Conservation (phyloP, 768 basidiomycete species). For the Phaeotremella skinneri region DNA sequence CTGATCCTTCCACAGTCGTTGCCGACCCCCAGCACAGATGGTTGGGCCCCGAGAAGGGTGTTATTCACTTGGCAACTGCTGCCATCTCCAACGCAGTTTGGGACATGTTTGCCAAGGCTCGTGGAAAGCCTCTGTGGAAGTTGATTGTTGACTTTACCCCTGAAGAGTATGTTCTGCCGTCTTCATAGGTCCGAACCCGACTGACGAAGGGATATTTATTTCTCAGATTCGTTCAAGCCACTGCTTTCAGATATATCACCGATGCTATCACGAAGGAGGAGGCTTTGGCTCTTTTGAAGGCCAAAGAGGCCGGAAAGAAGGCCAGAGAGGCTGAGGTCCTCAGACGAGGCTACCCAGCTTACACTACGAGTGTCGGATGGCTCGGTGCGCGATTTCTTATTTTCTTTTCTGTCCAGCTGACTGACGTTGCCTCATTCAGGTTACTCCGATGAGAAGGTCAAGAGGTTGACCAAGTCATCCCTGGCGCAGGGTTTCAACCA, state of each 20-base stretch:
- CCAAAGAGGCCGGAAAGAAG: conserved; percentile 70
- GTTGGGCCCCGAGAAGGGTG: conserved; percentile 94
- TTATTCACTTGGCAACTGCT: conserved; percentile 83
- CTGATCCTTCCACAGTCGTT: conserved; percentile 55
- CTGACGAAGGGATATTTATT: too few relatives aligned
- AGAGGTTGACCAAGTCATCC: conserved; percentile 79
- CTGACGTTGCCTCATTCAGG: conserved; percentile 53
- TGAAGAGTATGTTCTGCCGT: conserved; percentile 50
- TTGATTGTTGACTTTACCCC: conserved; percentile 81
- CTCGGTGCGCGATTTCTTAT: conserved; percentile 59
- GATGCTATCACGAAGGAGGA: conserved; percentile 90
- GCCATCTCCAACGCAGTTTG: conserved; percentile 90
- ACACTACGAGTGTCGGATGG: conserved; percentile 92
- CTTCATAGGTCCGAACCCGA: too few relatives aligned
- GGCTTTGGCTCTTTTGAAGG: conserved; percentile 75
- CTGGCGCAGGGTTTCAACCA: conserved; percentile 88
- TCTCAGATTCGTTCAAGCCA: conserved; percentile 62
- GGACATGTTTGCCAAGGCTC: conserved; percentile 65
- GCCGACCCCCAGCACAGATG: conserved; percentile 89
- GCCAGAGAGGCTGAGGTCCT: conserved; percentile 74
- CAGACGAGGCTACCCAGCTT: conserved; percentile 78
- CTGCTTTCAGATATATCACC: conserved; percentile 84
- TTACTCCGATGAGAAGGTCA: conserved; percentile 89
- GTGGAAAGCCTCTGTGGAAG: conserved; percentile 88
- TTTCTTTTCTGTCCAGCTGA: neutral